Percentiles rank a stretch among this genome's conserved stretches.
Evolutionary conservation across 345 rosid species (phyloP).

Genomic region (Camelina neglecta): DNA sequence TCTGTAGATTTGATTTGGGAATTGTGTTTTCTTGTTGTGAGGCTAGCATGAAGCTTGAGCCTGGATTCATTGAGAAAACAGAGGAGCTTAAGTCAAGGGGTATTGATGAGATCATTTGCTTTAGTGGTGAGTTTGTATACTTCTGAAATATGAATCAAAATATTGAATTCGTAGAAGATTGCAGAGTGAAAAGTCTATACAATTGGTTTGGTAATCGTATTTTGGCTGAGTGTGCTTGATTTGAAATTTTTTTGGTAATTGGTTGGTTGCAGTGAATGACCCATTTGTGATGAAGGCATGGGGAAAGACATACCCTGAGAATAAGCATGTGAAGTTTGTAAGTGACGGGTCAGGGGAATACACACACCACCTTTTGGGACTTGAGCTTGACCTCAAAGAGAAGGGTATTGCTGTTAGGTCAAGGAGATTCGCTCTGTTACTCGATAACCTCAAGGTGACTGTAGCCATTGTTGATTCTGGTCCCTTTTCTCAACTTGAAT

Average conservation of each 20-base stretch:
- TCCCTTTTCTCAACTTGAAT: no score
- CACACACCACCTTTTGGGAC: constrained; percentile 82
- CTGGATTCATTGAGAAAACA: constrained; percentile 92
- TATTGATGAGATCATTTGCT: constrained; percentile 71
- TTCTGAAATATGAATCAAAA: neutral
- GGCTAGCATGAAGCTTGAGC: constrained; percentile 83
- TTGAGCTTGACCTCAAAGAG: constrained; percentile 83
- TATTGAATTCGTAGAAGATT: neutral
- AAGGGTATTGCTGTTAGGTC: constrained; percentile 92
- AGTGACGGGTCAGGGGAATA: constrained; percentile 89
- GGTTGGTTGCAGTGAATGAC: constrained; percentile 63
- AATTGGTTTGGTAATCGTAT: neutral
- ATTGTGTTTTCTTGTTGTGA: constrained; percentile 2
- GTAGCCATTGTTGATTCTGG: constrained; percentile 53
- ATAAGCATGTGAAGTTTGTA: constrained; percentile 87
- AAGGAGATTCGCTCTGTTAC: constrained; percentile 83
- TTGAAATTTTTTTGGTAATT: no score
- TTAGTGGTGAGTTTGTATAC: constrained; percentile 64
- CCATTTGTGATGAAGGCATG: constrained; percentile 98
- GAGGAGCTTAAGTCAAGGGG: constrained; percentile 85
- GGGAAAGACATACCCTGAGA: constrained; percentile 92
- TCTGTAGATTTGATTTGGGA: neutral
- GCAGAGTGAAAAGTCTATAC: no score
- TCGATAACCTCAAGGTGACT: constrained; percentile 89
- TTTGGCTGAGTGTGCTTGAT: neutral